Evolutionary conservation across 768 basidiomycete genomes (phyloP), one percentile per base, ranked within the genome.

Genomic region (Suillus ampliporus): DNA sequence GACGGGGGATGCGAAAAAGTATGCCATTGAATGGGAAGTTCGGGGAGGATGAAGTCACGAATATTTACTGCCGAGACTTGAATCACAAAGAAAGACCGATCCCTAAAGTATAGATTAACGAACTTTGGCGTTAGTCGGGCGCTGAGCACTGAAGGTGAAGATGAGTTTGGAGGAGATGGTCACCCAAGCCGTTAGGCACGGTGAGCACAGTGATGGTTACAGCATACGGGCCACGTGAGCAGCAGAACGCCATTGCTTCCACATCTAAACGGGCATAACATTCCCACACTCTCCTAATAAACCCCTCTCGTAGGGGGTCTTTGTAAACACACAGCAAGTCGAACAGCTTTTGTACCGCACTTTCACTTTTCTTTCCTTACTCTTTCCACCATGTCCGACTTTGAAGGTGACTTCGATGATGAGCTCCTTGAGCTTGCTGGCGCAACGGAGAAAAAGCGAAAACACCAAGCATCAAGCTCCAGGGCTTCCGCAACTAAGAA

Each of bases 1-100:
- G 64, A 99, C 87, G 2, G 95, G 92, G 8, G 90, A 90, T 52
- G 89, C 85, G 74, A 97, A 97, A 83, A 97, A 97, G 78, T 92
- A 96, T 3, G 91, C 89, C 51, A 95, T 90, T 40, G 35, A 10
- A 14, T 11, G 35, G n/a, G 34, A 50, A 34, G 54, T 40, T 56
- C 40, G 38, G 15, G 37, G 14, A 56, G 53, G 54, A 40, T 23
- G 23, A 28, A 26, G 38, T 13, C 23, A 28, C 38, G 23, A 28
- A 40, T 56, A 41, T 13, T 51, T n/a, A 51, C 50, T 51, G 50
- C 19, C 31, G n/a, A 28, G 5, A 31, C 19, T 51, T 51, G 50
- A n/a, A 51, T n/a, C 50, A 34, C 50, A 51, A 51, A 6, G 31
- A 48, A n/a, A 34, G 19, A 34, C 19, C 34, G 34, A 13, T n/a